Evolutionary conservation across 306 rosid species (phyloP).

Genomic region (Lathyrus sativus): DNA sequence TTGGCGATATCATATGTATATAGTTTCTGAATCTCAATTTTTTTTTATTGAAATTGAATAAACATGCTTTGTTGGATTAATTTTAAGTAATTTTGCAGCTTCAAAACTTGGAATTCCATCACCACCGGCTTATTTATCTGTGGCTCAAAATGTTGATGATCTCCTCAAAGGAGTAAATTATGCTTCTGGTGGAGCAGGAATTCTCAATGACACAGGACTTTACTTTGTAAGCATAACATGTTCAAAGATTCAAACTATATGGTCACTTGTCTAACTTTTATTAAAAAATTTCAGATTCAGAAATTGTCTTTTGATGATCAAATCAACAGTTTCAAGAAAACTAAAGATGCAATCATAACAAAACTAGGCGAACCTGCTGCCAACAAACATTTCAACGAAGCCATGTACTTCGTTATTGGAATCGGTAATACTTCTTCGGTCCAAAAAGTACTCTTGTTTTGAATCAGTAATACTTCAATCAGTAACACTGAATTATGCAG

Average conservation of each 20-base stretch:
- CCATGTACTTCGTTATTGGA: slow-evolving; percentile 76
- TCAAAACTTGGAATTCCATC: slow-evolving; percentile 67
- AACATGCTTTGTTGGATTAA: neutral
- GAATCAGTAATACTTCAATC: neutral
- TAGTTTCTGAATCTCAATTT: slow-evolving; percentile 2
- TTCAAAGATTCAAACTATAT: neutral
- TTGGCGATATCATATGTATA: slow-evolving; percentile 77
- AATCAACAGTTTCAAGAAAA: slow-evolving; percentile 54
- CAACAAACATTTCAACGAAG: slow-evolving; percentile 59
- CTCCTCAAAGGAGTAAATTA: slow-evolving; percentile 71
- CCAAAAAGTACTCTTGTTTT: neutral
- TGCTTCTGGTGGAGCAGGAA: slow-evolving; percentile 96
- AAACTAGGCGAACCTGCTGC: slow-evolving; percentile 59
- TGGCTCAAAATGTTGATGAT: slow-evolving; percentile 59
- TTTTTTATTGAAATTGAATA: neutral
- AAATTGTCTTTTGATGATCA: slow-evolving; percentile 82
- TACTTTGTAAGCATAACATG: slow-evolving; percentile 62
- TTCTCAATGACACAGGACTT: slow-evolving; percentile 80
- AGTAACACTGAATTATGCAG: slow-evolving; percentile 36
- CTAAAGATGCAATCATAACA: slow-evolving; percentile 50
- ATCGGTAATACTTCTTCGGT: slow-evolving; percentile 50
- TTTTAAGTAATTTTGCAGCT: slow-evolving; percentile 50
- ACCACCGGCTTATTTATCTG: slow-evolving; percentile 76
- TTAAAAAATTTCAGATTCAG: slow-evolving; percentile 53
- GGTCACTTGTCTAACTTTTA: neutral